These are phyloP conservation scores for Protomyces pachydermus DNA, from an alignment of 1,139 yeast species.

Conservation along the genomic window DNA sequence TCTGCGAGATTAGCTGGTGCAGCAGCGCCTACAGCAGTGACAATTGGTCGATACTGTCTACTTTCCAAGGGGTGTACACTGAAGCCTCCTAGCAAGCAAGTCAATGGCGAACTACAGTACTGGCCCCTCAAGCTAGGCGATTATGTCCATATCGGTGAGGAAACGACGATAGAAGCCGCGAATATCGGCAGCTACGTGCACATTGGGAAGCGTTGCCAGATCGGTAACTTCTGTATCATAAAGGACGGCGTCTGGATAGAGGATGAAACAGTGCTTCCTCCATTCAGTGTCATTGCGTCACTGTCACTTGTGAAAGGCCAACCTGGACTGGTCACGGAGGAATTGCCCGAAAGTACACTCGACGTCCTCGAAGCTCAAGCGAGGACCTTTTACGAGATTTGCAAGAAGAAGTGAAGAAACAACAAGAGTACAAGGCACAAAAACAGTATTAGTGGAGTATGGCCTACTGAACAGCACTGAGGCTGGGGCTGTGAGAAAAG, in stretches of 20 bases:
- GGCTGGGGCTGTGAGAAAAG: neutral
- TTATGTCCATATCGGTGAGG: constrained; percentile 51
- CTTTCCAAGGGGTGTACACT: constrained; percentile 40
- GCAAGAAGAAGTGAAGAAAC: neutral
- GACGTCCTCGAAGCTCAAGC: constrained; percentile 40
- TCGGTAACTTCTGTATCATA: constrained; percentile 50
- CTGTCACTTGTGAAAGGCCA: constrained; percentile 46
- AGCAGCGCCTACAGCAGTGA: neutral
- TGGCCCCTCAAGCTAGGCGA: constrained; percentile 53
- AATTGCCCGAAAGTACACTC: constrained; percentile 41
- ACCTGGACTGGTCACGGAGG: constrained; percentile 32
- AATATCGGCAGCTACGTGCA: constrained; percentile 46
- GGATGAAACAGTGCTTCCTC: constrained; percentile 50
- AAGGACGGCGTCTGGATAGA: constrained; percentile 59
- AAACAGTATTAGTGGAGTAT: neutral
- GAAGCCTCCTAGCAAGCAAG: constrained; percentile 39
- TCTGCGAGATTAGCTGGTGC: constrained; percentile 33
- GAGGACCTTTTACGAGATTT: constrained; percentile 19
- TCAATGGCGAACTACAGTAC: constrained; percentile 28
- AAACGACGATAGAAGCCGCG: constrained; percentile 44
- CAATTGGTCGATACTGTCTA: constrained; percentile 34
- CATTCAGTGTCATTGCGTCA: constrained; percentile 57
- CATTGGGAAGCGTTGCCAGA: constrained; percentile 55
- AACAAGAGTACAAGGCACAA: neutral
- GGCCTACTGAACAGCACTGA: neutral